A percentile compares a stretch with the other conserved stretches of the same genome.
phyloP scores from a whole-genome alignment of 2,329 filamentous ascomycete species.

The Aspergillus glaucus region DNA sequence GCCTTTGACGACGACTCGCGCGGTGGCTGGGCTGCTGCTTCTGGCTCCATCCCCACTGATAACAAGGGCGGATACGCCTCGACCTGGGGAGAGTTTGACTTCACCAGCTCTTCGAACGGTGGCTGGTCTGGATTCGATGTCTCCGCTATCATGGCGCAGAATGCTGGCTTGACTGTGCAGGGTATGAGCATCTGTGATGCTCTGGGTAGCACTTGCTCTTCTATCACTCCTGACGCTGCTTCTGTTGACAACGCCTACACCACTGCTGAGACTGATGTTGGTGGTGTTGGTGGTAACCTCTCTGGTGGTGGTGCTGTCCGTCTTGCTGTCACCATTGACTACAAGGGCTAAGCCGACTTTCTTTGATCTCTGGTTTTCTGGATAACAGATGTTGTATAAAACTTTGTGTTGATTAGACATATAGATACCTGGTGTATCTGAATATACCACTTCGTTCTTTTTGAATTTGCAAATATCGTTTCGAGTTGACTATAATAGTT shows the following conservation, averaged over 20 bases:
- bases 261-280: slow-evolving; percentile 17
- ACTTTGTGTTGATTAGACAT: not conserved
- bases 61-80: slow-evolving; percentile 20
- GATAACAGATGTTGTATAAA: not conserved
- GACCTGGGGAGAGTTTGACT: slow-evolving; percentile 34
- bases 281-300: slow-evolving; percentile 32
- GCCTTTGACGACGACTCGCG: slow-evolving; percentile 32
- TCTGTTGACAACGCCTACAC: slow-evolving; percentile 29
- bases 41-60: slow-evolving; percentile 21
- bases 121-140: slow-evolving; percentile 31
- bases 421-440: not conserved
- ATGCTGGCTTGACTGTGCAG: slow-evolving; percentile 23
- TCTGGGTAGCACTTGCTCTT: slow-evolving; percentile 22
- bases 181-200: slow-evolving; percentile 33
- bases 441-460: too few species aligned
- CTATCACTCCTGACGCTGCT: slow-evolving; percentile 18
- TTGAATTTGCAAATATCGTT: not conserved
- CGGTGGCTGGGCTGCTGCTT: slow-evolving; percentile 27
- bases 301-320: slow-evolving; percentile 17
- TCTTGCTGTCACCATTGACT: slow-evolving; percentile 24
- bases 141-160: slow-evolving; percentile 29
- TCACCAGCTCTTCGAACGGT: slow-evolving; percentile 20
- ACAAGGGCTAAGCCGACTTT: slow-evolving; percentile 15
- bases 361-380: not conserved
- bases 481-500: too few species aligned